Evolutionary conservation across 2,329 filamentous ascomycete species (phyloP).

Genomic region (Pyricularia sp.): DNA sequence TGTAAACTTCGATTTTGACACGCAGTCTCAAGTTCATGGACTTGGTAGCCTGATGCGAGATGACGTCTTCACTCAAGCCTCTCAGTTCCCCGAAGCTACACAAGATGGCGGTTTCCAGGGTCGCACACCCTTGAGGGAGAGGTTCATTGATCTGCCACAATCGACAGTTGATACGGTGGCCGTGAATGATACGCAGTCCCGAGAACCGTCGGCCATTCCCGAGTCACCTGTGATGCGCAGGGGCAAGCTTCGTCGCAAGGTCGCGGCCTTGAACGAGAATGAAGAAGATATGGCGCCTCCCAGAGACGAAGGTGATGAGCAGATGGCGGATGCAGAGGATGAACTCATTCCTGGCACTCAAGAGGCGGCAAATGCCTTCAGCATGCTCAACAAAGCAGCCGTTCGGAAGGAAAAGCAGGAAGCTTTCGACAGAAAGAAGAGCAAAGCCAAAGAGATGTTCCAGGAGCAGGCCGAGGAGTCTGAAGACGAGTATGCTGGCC

Average conservation of each 20-base stretch:
- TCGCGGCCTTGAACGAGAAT: slow-evolving; percentile 31
- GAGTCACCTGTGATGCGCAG: slow-evolving; percentile 55
- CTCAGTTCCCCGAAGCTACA: slow-evolving; percentile 61
- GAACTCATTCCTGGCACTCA: background rate
- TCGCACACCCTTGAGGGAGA: slow-evolving; percentile 55
- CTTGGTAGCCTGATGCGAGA: slow-evolving; percentile 42
- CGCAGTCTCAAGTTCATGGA: slow-evolving; percentile 46
- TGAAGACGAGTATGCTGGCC: slow-evolving; percentile 91
- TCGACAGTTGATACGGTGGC: slow-evolving; percentile 63
- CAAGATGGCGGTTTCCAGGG: slow-evolving; percentile 69
- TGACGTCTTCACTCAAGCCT: slow-evolving; percentile 20
- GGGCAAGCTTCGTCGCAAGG: slow-evolving; percentile 36
- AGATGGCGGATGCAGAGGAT: background rate
- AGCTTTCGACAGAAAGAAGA: slow-evolving; percentile 71
- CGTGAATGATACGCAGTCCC: slow-evolving; percentile 16
- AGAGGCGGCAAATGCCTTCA: slow-evolving; percentile 8
- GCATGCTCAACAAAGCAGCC: slow-evolving; percentile 33
- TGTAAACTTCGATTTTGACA: slow-evolving; percentile 32
- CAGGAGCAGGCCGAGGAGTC: slow-evolving; percentile 94
- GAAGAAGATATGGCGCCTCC: slow-evolving; percentile 16
- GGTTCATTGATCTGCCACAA: slow-evolving; percentile 49
- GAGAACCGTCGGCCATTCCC: slow-evolving; percentile 19
- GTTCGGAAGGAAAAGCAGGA: slow-evolving; percentile 35
- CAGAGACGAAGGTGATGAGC: slow-evolving; percentile 10
- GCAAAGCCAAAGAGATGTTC: slow-evolving; percentile 74